Evolutionary conservation across 345 rosid genomes (phyloP).

Genomic region (Microthlaspi erraticum): DNA sequence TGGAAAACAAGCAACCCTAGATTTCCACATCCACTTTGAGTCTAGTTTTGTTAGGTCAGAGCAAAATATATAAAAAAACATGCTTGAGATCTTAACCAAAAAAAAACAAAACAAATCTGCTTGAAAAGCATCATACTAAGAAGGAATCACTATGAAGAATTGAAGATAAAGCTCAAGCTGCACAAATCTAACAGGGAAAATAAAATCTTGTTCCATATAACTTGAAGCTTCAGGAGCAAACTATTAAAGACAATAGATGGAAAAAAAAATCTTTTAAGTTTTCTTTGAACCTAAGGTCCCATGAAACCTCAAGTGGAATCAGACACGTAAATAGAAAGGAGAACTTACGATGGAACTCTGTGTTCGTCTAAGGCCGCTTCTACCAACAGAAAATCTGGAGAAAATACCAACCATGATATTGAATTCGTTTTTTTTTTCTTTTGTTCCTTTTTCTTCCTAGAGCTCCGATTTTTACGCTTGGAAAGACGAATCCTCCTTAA

Average conservation of each 20-base stretch:
- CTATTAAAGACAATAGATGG: neutral
- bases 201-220: slow-evolving; percentile 10
- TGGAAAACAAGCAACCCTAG: neutral
- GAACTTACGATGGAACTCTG: slow-evolving; percentile 78
- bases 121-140: slow-evolving; percentile 18
- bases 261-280: neutral
- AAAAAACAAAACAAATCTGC: neutral
- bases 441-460: neutral
- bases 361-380: slow-evolving; percentile 70
- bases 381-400: slow-evolving; percentile 76
- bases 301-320: neutral
- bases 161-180: slow-evolving; percentile 14
- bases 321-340: neutral
- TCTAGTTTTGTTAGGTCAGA: slow-evolving; percentile 14
- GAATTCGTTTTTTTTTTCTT: neutral
- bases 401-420: slow-evolving; percentile 82
- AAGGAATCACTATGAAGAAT: neutral
- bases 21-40: neutral
- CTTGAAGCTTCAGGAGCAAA: neutral
- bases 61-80: neutral
- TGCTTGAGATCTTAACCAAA: neutral
- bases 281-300: neutral
- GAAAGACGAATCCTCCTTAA: slow-evolving; percentile 17
- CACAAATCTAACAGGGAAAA: slow-evolving; percentile 9
- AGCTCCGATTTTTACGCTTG: slow-evolving; percentile 4